These are phyloP conservation scores for Aspergillus sp. DNA, from an alignment of 2,329 filamentous ascomycete genomes.

Conservation along the genomic window DNA sequence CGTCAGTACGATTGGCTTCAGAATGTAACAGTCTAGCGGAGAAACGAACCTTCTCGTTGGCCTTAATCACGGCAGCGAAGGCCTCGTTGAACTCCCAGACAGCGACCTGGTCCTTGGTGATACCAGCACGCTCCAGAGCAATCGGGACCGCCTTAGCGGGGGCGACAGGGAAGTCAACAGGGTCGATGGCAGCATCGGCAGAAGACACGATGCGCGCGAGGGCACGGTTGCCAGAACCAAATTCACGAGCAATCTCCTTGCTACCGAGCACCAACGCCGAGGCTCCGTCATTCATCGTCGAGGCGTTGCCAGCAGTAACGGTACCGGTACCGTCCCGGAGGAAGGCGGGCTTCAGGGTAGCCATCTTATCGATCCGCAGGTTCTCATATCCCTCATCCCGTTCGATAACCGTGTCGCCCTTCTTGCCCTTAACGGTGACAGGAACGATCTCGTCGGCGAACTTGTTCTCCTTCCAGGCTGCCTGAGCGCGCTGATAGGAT, in stretches of 20 bases:
- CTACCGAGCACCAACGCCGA: slow-evolving; percentile 83
- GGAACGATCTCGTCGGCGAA: slow-evolving; percentile 90
- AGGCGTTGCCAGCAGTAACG: slow-evolving; percentile 92
- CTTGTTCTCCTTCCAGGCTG: slow-evolving; percentile 76
- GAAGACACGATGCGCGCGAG: slow-evolving; percentile 82
- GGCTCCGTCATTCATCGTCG: slow-evolving; percentile 91
- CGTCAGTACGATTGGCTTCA: slow-evolving; percentile 7
- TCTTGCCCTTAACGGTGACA: slow-evolving; percentile 78
- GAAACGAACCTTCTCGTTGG: slow-evolving; percentile 74
- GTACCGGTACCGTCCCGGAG: slow-evolving; percentile 80
- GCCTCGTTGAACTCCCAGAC: slow-evolving; percentile 99
- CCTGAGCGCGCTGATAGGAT: slow-evolving; percentile 85
- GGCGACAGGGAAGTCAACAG: slow-evolving; percentile 91
- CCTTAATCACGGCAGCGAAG: slow-evolving; percentile 91
- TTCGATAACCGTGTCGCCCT: slow-evolving; percentile 74
- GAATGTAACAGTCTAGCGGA: background rate
- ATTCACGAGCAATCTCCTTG: slow-evolving; percentile 75
- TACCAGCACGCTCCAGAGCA: slow-evolving; percentile 81
- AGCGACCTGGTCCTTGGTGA: slow-evolving; percentile 86
- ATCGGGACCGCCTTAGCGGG: slow-evolving; percentile 90
- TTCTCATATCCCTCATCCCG: slow-evolving; percentile 89
- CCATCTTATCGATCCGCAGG: slow-evolving; percentile 80
- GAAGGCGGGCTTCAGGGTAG: slow-evolving; percentile 87
- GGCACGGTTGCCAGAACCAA: slow-evolving; percentile 72
- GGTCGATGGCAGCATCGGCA: slow-evolving; percentile 85